Conservation (phyloP, 1,284 basidiomycete genomes). For the Chondrostereum purpureum region DNA sequence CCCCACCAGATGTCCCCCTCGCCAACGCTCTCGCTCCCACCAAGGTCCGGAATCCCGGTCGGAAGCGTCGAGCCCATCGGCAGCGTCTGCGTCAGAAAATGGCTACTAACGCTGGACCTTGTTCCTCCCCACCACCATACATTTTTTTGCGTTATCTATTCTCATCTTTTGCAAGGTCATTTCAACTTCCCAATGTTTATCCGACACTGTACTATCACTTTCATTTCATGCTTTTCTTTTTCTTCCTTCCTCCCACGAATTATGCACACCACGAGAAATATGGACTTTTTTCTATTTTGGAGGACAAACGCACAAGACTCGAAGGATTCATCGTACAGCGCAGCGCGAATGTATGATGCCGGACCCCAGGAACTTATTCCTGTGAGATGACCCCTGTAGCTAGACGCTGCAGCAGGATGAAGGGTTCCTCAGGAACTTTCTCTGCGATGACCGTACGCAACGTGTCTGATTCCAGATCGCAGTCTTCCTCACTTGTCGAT, state of each 20-base stretch:
- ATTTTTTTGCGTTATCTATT: slow-evolving; percentile 11
- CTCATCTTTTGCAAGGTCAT: slow-evolving; percentile 4
- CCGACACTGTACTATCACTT: slow-evolving; percentile 11
- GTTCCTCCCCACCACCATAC: slow-evolving; percentile 19
- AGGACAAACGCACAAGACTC: slow-evolving; percentile 27
- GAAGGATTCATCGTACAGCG: slow-evolving; percentile 28
- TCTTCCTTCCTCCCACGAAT: slow-evolving; percentile 18
- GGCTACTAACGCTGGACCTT: slow-evolving; percentile 38
- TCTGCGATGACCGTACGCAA: slow-evolving; percentile 15
- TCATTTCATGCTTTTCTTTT: slow-evolving; percentile 18
- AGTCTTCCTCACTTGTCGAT: slow-evolving; percentile 32
- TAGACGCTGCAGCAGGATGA: slow-evolving; percentile 34
- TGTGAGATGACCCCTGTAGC: slow-evolving; percentile 31
- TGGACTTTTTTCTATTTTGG: slow-evolving; percentile 28
- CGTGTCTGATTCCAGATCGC: slow-evolving; percentile 19
- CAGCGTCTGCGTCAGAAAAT: slow-evolving; percentile 57
- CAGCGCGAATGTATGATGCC: slow-evolving; percentile 21
- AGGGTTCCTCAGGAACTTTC: background rate
- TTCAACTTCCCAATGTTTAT: slow-evolving; percentile 6
- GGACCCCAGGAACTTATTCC: slow-evolving; percentile 15
- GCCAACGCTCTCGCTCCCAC: slow-evolving; percentile 44
- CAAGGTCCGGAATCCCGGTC: slow-evolving; percentile 49
- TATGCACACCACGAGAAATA: slow-evolving; percentile 21
- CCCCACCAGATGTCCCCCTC: slow-evolving; percentile 48
- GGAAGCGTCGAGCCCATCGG: slow-evolving; percentile 61